Conservation (phyloP, 345 rosid species). For the Murraya koenigii region DNA sequence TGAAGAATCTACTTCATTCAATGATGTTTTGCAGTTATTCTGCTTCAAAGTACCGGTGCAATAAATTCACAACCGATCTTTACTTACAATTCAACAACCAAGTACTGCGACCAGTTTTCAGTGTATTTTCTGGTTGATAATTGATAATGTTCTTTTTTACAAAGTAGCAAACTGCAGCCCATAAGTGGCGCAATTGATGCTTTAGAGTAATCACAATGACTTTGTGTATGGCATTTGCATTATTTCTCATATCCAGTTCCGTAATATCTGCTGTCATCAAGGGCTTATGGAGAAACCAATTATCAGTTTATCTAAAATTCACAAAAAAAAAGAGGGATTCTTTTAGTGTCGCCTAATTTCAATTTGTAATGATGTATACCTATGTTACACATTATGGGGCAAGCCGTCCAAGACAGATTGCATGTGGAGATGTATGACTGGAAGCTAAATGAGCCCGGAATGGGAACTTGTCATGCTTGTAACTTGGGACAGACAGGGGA, state of each 20-base stretch:
- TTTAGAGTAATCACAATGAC: background rate
- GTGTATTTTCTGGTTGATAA: too few relatives aligned
- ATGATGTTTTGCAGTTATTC: background rate
- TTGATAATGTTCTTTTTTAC: too few relatives aligned
- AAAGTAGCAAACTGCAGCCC: too few relatives aligned
- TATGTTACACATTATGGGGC: background rate
- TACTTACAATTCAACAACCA: too few relatives aligned
- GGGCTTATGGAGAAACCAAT: background rate
- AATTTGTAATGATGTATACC: background rate
- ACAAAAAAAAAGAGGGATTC: background rate
- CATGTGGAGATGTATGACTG: background rate
- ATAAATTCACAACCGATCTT: background rate
- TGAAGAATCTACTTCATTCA: background rate
- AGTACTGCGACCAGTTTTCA: too few relatives aligned
- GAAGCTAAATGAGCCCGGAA: background rate
- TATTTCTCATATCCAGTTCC: too few relatives aligned
- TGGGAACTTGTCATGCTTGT: constrained; percentile 33
- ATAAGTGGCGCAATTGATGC: background rate
- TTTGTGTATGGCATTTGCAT: background rate
- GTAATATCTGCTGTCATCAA: too few relatives aligned
- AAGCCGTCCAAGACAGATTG: background rate
- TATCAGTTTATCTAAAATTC: constrained; percentile 5
- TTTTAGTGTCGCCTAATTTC: background rate
- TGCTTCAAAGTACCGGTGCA: background rate
- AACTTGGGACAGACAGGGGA: constrained; percentile 47